Base-by-base conservation (phyloP, 148 eudicot genomes). In the Pharnaceum exiguum region DNA sequence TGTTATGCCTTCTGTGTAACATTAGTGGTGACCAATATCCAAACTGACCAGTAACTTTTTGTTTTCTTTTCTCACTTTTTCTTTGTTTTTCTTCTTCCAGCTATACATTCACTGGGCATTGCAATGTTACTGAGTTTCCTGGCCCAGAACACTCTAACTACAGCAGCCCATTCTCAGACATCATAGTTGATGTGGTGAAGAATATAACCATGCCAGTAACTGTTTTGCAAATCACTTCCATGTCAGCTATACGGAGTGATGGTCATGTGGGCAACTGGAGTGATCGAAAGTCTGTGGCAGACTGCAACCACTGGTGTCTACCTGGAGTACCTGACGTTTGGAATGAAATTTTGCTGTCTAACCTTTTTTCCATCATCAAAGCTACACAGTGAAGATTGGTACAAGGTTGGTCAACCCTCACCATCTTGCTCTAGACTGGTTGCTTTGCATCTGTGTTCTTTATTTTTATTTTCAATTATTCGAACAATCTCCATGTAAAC, bases 251-350 rank as follows among this genome's bases (percentile, higher is more conserved):
- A 40, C 66, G 90, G 55, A 68, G 78, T 60, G 90, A 84, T 71
- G 90, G 86, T 42, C 90, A 84, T 53, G 90, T 81, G 8, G 86
- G 87, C 52, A 70, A 60, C 24, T 84, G 87, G 86, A 66, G 77
- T 64, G 81, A 73, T 68, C 79, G 65, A 15, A 78, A 73, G 39
- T 59, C 73, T 63, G 53, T 84, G 31, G 58, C 82, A 37, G 90
- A 84, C 61, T 84, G 90, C 49, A 84, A 86, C 73, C 90, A 84
- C 60, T 84, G 90, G 86, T 84, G 90, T 72, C 78, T 84, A 19
- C 90, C 90, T 37, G 90, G 90, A 29, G 71, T 84, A 25, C 90
- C 90, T 46, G 90, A 84, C 69, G 58, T 50, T 36, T 84, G 90
- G 90, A 84, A 84, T 43, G 86, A 84, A 67, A 71, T 84, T 54